A percentile compares a stretch with the other conserved stretches of the same genome.
Conservation (phyloP, 2,329 filamentous ascomycete genomes). For the Coniochaeta sp. region DNA sequence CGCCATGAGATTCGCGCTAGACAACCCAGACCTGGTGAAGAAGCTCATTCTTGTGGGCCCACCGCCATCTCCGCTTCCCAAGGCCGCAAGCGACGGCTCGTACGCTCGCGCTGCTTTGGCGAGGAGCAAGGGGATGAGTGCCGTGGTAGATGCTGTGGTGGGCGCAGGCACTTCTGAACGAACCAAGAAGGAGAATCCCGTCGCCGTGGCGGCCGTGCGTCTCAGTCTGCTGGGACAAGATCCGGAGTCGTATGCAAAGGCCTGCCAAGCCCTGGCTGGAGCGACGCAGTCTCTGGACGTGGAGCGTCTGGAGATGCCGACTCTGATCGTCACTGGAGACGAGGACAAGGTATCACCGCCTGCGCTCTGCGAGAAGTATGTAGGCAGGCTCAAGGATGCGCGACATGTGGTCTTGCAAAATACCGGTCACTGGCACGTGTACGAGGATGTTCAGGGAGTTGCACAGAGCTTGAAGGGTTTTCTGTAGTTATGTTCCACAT, state of each 20-base stretch:
- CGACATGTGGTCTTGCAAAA: slow-evolving; percentile 25
- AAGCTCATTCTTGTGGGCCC: slow-evolving; percentile 41
- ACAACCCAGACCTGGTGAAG: slow-evolving; percentile 28
- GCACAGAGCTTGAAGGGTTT: slow-evolving; percentile 17
- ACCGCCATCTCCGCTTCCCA: slow-evolving; percentile 34
- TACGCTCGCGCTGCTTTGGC: slow-evolving; percentile 29
- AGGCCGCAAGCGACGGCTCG: slow-evolving; percentile 19
- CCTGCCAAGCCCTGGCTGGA: slow-evolving; percentile 36
- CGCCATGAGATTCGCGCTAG: slow-evolving; percentile 31
- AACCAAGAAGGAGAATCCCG: slow-evolving; percentile 26
- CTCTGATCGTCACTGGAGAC: slow-evolving; percentile 33
- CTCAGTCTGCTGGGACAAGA: slow-evolving; percentile 38
- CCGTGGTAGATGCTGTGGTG: slow-evolving; percentile 30
- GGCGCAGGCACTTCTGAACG: slow-evolving; percentile 25
- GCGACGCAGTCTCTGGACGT: slow-evolving; percentile 24
- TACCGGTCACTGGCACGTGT: slow-evolving; percentile 42
- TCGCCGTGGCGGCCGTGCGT: slow-evolving; percentile 32
- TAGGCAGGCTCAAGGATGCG: slow-evolving; percentile 16
- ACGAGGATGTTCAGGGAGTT: slow-evolving; percentile 34
- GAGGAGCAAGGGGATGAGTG: slow-evolving; percentile 33
- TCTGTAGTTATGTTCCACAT: not conserved
- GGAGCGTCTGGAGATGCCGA: slow-evolving; percentile 20
- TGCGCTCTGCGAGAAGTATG: slow-evolving; percentile 23
- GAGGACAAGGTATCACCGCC: slow-evolving; percentile 35
- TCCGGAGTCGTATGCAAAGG: slow-evolving; percentile 48